These are phyloP conservation scores for Tuber calosporum DNA, from an alignment of 495 filamentous ascomycete species.

Conservation along the genomic window DNA sequence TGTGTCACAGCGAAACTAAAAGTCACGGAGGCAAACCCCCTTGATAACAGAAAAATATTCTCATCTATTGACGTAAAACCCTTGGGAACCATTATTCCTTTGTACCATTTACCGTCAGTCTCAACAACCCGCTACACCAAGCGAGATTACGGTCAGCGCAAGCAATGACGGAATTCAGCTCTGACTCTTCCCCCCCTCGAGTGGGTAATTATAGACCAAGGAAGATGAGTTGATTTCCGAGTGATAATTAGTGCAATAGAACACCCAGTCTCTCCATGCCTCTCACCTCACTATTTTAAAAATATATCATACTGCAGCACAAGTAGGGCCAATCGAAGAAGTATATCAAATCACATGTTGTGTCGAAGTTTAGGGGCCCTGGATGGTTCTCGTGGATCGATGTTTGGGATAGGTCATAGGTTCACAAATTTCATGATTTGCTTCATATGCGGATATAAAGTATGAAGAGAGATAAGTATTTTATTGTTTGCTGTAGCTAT, in stretches of 20 bases:
- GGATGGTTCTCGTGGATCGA: not conserved
- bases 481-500: not conserved
- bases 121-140: not conserved
- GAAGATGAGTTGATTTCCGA: not conserved
- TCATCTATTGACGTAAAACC: not conserved
- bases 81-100: not conserved
- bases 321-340: not conserved
- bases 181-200: not conserved
- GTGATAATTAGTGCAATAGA: not conserved
- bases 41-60: not conserved
- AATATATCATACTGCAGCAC: no score
- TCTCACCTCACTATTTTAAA: not conserved
- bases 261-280: not conserved
- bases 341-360: not conserved
- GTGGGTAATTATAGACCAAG: not conserved
- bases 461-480: not conserved
- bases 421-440: not conserved
- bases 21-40: not conserved
- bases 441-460: not conserved
- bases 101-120: not conserved
- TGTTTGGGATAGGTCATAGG: not conserved
- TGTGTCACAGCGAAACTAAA: no score
- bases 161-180: not conserved
- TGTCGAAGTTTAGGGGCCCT: not conserved
- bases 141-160: not conserved